Conservation (phyloP, 495 filamentous ascomycete genomes). For the Trichoderma reesei region DNA sequence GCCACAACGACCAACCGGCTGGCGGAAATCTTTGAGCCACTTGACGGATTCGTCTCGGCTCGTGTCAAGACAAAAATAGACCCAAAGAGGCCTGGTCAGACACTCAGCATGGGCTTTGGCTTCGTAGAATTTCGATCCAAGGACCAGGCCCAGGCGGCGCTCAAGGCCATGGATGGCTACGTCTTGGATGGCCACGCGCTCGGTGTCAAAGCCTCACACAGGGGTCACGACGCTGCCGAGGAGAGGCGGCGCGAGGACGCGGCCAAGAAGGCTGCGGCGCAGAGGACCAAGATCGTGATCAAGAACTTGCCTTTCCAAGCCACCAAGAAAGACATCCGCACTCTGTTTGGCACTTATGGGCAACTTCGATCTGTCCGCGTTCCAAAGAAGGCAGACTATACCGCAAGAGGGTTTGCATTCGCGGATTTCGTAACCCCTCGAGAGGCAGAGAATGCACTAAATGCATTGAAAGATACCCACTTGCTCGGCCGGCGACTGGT, state of each 20-base stretch:
- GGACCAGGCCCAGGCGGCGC: conserved; percentile 64
- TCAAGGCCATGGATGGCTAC: conserved; percentile 76
- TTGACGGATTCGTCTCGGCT: conserved; percentile 79
- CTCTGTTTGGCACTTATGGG: conserved; percentile 80
- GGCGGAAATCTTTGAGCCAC: conserved; percentile 60
- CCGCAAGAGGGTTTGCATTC: conserved; percentile 89
- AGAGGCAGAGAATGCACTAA: conserved; percentile 89
- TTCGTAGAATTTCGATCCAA: conserved; percentile 83
- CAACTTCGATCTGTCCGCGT: conserved; percentile 85
- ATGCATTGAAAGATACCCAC: conserved; percentile 87
- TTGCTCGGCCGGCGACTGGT: conserved; percentile 80
- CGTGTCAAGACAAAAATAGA: conserved; percentile 81
- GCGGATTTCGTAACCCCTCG: conserved; percentile 87
- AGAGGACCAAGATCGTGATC: conserved; percentile 86
- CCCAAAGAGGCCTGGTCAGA: conserved; percentile 70
- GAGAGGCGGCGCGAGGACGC: conserved; percentile 71
- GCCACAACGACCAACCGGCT: conserved; percentile 68
- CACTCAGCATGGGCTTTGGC: conserved; percentile 91
- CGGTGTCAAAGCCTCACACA: conserved; percentile 72
- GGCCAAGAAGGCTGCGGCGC: conserved; percentile 61
- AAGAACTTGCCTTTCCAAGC: conserved; percentile 98
- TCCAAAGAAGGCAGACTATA: conserved; percentile 85
- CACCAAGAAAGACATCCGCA: conserved; percentile 79
- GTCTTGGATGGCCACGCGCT: conserved; percentile 78
- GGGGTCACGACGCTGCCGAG: conserved; percentile 75